These are phyloP conservation scores for Oryza brachyantha DNA, from an alignment of 176 grass and related monocot genomes.

Conservation along the genomic window DNA sequence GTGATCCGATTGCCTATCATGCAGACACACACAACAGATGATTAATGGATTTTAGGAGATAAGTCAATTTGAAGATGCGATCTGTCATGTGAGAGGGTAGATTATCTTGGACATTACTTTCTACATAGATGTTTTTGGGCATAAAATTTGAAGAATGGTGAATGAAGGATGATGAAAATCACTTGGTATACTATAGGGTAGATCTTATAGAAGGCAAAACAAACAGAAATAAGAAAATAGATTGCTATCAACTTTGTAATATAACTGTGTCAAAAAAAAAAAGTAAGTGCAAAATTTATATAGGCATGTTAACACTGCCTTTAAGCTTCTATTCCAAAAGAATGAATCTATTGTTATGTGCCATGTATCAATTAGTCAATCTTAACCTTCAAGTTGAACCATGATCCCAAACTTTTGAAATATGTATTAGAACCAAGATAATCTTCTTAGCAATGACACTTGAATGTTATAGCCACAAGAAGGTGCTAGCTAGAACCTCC, in stretches of 20 bases:
- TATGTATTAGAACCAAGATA: background rate
- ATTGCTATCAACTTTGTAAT: background rate
- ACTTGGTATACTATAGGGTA: no score
- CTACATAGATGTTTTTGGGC: no score
- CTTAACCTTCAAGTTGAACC: background rate
- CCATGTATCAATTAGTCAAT: background rate
- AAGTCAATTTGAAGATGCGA: no score
- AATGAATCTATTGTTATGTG: conserved; percentile 29
- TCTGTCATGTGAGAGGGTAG: no score
- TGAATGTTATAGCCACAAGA: background rate
- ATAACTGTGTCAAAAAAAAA: background rate
- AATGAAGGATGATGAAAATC: no score
- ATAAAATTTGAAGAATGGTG: no score
- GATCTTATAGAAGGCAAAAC: background rate
- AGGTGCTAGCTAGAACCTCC: background rate
- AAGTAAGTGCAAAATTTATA: background rate
- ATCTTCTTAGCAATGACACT: background rate
- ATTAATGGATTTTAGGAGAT: no score
- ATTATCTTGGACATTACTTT: no score
- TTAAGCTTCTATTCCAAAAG: background rate
- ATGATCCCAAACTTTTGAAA: background rate
- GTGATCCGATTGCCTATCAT: no score
- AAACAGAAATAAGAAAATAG: background rate
- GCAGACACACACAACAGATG: no score
- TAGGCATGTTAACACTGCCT: background rate